Evolutionary conservation across 345 rosid species (phyloP), one percentile per base, ranked within the genome.

Genomic region (Gossypium herbaceum): DNA sequence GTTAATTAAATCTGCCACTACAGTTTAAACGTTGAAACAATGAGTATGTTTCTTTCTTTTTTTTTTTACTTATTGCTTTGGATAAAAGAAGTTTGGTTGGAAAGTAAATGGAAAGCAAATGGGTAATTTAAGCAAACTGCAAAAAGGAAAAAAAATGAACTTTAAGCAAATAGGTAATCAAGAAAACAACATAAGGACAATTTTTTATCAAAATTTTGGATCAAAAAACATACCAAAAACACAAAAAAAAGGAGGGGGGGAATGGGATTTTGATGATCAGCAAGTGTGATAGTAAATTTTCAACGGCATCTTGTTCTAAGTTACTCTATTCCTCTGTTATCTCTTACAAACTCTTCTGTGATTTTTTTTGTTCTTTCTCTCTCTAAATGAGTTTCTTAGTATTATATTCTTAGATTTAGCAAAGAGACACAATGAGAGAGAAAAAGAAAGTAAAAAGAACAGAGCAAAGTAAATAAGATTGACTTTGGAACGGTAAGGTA

Each of bases 321-420:
- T 86, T 86, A 90, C 83, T 88, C 84, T 89, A 78, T 86, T 75
- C 44, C 77, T 81, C 84, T 77, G 78, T 72, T 57, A 44, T 77
- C 22, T 68, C 60, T 52, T 6, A 48, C 71, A 66, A 43, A 41
- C 67, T 15, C 63, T 29, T 4, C 45, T 20, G 68, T 9, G 72
- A 4, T 27, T 41, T 43, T 24, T 51, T 17, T 41, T 1, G 12
- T 13, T 3, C n/a, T 55, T 19, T 82, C 77, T 82, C 57, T 78
- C 86, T 81, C 34, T 72, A 81, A 81, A 61, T 48, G 73, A 54
- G 73, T 70, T 66, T 55, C 59, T 50, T 58, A 52, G 80, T 85
- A 81, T 73, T 84, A 74, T 80, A 75, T 57, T 71, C 66, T 68
- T 55, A 56, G 74, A 74, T 77, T 79, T 69, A 82, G 73, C 55